A percentile compares a stretch with the other conserved stretches of the same genome.
phyloP scores from a whole-genome alignment of 305 asterid genomes.

The Plantago lanceolata region DNA sequence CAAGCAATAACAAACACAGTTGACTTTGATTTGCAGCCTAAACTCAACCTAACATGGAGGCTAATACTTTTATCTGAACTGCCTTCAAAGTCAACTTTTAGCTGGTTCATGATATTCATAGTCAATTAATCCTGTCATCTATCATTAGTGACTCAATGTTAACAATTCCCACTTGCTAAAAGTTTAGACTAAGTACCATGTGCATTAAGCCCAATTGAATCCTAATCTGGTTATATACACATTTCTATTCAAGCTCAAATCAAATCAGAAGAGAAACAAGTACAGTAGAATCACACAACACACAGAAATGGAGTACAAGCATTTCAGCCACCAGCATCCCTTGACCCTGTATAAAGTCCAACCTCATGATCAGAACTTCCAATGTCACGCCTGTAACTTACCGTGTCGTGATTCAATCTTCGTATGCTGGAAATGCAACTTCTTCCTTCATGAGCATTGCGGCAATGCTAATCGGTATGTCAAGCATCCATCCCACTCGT shows the following conservation, averaged over 20 bases:
- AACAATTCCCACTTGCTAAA: neutral
- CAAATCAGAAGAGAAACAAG: neutral
- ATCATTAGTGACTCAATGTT: neutral
- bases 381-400: constrained; percentile 52
- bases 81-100: neutral
- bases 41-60: neutral
- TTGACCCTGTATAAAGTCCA: constrained; percentile 37
- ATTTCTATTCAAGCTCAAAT: too few relatives aligned
- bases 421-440: constrained; percentile 57
- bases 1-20: neutral
- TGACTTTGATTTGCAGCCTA: neutral
- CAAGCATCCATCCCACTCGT: constrained; percentile 49
- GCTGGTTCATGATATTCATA: neutral
- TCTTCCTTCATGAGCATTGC: constrained; percentile 74
- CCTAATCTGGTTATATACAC: neutral
- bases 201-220: neutral
- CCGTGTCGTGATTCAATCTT: constrained; percentile 42
- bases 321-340: constrained; percentile 63
- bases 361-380: constrained; percentile 35
- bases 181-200: neutral
- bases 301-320: constrained; percentile 64
- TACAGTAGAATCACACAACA: neutral
- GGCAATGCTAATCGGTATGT: constrained; percentile 61
- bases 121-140: neutral
- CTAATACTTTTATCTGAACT: neutral